Evolutionary conservation across 2,329 filamentous ascomycete genomes (phyloP).

Genomic region (Mollisiaceae sp.): DNA sequence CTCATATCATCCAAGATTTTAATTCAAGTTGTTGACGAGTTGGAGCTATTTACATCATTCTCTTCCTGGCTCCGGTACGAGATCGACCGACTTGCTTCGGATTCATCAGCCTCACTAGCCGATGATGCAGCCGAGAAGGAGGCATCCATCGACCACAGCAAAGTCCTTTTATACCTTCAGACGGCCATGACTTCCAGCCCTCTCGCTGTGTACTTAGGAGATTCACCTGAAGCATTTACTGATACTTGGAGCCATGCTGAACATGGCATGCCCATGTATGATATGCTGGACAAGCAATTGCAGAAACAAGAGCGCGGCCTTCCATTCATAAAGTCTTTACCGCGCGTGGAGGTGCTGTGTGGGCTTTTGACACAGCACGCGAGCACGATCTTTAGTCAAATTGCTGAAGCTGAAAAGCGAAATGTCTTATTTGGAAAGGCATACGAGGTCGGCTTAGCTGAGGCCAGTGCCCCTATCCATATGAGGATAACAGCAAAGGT

Average conservation of each 20-base stretch:
- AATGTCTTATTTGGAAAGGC: slow-evolving; percentile 70
- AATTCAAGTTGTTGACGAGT: slow-evolving; percentile 73
- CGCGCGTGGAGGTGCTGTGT: slow-evolving; percentile 68
- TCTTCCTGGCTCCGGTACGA: slow-evolving; percentile 83
- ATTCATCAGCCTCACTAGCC: slow-evolving; percentile 59
- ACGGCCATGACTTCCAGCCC: slow-evolving; percentile 70
- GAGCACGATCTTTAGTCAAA: slow-evolving; percentile 65
- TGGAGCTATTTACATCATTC: slow-evolving; percentile 78
- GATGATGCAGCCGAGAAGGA: slow-evolving; percentile 82
- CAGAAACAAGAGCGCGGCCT: slow-evolving; percentile 37
- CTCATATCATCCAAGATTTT: slow-evolving; percentile 77
- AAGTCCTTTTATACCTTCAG: slow-evolving; percentile 79
- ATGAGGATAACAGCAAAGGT: slow-evolving; percentile 38
- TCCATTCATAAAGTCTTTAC: slow-evolving; percentile 55
- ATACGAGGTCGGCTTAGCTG: slow-evolving; percentile 29
- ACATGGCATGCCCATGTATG: slow-evolving; percentile 51
- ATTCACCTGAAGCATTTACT: slow-evolving; percentile 56
- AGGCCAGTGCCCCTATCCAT: slow-evolving; percentile 32
- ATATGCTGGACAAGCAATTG: slow-evolving; percentile 48
- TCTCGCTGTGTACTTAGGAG: slow-evolving; percentile 64
- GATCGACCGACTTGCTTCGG: slow-evolving; percentile 76
- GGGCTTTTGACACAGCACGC: slow-evolving; percentile 62
- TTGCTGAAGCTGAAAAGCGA: slow-evolving; percentile 71
- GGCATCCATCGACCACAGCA: slow-evolving; percentile 72
- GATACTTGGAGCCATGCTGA: slow-evolving; percentile 52